Percentiles rank a stretch among this genome's conserved stretches.
Conservation (phyloP, 2,329 filamentous ascomycete genomes). For the Kalmusia sp. region DNA sequence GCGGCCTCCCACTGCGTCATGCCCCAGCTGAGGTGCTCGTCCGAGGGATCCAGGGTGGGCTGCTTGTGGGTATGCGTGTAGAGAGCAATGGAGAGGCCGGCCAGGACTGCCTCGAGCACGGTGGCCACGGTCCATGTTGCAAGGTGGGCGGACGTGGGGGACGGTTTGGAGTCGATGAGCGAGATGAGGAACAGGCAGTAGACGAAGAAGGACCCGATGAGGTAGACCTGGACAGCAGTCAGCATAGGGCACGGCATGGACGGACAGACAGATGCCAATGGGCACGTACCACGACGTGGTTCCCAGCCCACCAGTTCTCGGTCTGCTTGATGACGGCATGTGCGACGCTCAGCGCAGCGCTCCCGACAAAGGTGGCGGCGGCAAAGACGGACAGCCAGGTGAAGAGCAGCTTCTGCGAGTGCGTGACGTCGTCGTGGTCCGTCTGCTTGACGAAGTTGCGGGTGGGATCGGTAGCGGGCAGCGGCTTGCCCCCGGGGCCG, state of each 20-base stretch:
- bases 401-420: conserved; percentile 74
- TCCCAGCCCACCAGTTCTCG: conserved; percentile 81
- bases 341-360: conserved; percentile 74
- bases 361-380: conserved; percentile 76
- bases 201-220: conserved; percentile 84
- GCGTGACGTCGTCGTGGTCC: conserved; percentile 65
- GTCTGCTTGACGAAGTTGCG: conserved; percentile 54
- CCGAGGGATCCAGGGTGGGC: conserved; percentile 53
- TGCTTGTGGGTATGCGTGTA: conserved; percentile 74
- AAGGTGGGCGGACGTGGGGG: conserved; percentile 81
- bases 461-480: conserved; percentile 69
- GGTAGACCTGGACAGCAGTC: conserved; percentile 71
- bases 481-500: conserved; percentile 87
- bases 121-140: conserved; percentile 78
- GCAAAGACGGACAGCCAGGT: conserved; percentile 75
- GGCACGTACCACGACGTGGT: conserved; percentile 73
- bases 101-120: conserved; percentile 75
- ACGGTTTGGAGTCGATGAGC: conserved; percentile 81
- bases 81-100: conserved; percentile 71
- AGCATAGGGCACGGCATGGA: conserved; percentile 20
- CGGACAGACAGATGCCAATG: background rate
- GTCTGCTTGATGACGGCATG: conserved; percentile 74
- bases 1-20: conserved; percentile 68
- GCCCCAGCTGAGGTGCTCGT: conserved; percentile 33
- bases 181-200: conserved; percentile 87